These are phyloP conservation scores for Chondrostereum purpureum DNA, from an alignment of 1,284 basidiomycete genomes.

Conservation along the genomic window DNA sequence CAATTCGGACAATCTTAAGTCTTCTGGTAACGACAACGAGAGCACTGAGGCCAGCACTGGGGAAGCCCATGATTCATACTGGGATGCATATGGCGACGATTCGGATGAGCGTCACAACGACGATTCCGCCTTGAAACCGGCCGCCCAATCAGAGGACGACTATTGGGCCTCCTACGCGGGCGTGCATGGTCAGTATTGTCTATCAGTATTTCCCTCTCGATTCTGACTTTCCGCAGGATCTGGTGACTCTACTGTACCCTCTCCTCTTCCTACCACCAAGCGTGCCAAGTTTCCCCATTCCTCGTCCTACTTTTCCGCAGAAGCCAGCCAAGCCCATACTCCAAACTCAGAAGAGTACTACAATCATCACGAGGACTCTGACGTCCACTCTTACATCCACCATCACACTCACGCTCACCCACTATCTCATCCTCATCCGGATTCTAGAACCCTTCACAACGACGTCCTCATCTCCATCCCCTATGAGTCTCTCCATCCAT, in stretches of 20 bases:
- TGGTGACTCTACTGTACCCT: constrained; percentile 48
- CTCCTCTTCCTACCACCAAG: constrained; percentile 28
- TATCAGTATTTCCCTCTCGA: constrained; percentile 4
- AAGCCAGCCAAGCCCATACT: constrained; percentile 11
- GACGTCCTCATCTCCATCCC: constrained; percentile 1
- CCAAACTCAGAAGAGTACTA: constrained; percentile 17
- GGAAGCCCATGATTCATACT: too few relatives aligned
- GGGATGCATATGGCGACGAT: constrained; percentile 51
- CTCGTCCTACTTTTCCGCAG: constrained; percentile 4
- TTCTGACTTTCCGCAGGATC: constrained; percentile 27
- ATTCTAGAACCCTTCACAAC: not conserved
- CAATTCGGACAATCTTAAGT: constrained; percentile 17
- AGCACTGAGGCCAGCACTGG: constrained; percentile 38
- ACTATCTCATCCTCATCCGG: not conserved
- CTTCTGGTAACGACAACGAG: constrained; percentile 20
- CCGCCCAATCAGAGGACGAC: constrained; percentile 48
- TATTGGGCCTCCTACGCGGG: constrained; percentile 69
- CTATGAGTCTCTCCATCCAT: not conserved
- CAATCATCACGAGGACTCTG: constrained; percentile 1
- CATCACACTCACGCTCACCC: not conserved
- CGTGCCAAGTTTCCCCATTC: constrained; percentile 18
- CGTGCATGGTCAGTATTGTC: constrained; percentile 51
- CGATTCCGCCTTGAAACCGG: constrained; percentile 13
- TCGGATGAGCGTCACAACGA: constrained; percentile 23
- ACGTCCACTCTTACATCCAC: not conserved